Conservation (phyloP, 208 protist genomes). For the Trypanosoma congolense region DNA sequence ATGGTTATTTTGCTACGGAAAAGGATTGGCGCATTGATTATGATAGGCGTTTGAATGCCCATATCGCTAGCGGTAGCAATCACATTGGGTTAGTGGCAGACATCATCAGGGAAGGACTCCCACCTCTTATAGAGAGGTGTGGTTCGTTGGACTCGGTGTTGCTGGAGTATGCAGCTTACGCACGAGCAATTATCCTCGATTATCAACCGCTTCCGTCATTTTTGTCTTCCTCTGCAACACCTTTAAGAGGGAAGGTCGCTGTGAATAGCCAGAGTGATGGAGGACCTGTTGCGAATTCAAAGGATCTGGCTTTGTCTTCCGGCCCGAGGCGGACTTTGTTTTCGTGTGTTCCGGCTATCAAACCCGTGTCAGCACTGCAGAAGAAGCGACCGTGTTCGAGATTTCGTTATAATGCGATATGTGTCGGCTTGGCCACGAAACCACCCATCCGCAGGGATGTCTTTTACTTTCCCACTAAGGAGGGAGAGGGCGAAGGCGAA, state of each 20-base stretch:
- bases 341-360: conserved; percentile 2
- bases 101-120: conserved; percentile 62
- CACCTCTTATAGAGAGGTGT: conserved; percentile 34
- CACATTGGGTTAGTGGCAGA: conserved; percentile 29
- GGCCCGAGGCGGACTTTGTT: conserved; percentile 23
- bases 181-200: conserved; percentile 57
- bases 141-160: conserved; percentile 37
- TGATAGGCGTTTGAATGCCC: conserved; percentile 7
- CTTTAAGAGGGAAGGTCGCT: not conserved
- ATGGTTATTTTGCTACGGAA: conserved; percentile 7
- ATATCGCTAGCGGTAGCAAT: not conserved
- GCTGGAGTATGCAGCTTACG: conserved; percentile 62
- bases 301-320: not conserved
- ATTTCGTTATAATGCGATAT: conserved; percentile 30
- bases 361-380: not conserved
- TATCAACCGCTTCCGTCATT: conserved; percentile 2
- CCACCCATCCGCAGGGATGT: conserved; percentile 20
- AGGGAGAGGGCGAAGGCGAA: conserved; percentile 5
- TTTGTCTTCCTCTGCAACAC: too few relatives aligned
- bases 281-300: not conserved
- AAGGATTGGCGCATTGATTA: conserved; percentile 17
- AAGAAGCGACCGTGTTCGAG: conserved; percentile 24
- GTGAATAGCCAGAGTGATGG: not conserved
- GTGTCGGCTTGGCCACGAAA: conserved; percentile 18
- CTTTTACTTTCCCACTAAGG: conserved; percentile 5